phyloP scores from a whole-genome alignment of 148 eudicot species.

The Camellia japonica region DNA sequence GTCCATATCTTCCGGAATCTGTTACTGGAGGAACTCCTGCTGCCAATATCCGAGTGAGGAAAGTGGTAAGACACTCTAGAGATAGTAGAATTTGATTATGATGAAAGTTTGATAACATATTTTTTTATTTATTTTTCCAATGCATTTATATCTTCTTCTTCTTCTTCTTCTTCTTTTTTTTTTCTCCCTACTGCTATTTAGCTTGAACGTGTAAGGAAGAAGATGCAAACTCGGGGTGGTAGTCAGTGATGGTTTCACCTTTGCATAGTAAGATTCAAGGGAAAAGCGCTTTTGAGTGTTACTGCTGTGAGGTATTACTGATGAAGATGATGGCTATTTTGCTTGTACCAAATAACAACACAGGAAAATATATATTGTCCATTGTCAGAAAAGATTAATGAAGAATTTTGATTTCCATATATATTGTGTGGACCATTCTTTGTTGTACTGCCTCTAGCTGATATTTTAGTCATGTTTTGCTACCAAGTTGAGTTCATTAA shows the following conservation, averaged over 20 bases:
- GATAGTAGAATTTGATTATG: background rate
- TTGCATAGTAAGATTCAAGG: background rate
- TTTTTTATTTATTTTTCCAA: background rate
- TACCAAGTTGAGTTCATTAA: background rate
- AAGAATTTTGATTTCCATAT: background rate
- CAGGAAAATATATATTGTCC: background rate
- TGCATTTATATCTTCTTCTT: background rate
- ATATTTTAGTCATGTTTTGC: no score
- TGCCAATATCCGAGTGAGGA: constrained; percentile 90
- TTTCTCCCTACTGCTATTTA: constrained; percentile 21
- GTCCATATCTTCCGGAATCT: constrained; percentile 88
- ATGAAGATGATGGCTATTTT: constrained; percentile 1
- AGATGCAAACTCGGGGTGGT: constrained; percentile 55
- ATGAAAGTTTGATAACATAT: background rate
- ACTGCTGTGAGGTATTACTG: constrained; percentile 5
- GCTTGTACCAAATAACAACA: background rate
- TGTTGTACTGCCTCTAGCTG: background rate
- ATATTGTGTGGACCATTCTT: background rate
- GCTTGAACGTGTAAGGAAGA: constrained; percentile 83
- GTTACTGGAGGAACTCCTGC: constrained; percentile 91
- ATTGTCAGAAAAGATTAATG: background rate
- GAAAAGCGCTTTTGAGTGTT: background rate
- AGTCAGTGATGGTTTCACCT: constrained; percentile 32
- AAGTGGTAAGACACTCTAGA: constrained; percentile 72
- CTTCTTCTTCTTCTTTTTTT: background rate